These are phyloP conservation scores for Monosporozyma aerobia DNA, from an alignment of 805 yeast species.

Conservation along the genomic window DNA sequence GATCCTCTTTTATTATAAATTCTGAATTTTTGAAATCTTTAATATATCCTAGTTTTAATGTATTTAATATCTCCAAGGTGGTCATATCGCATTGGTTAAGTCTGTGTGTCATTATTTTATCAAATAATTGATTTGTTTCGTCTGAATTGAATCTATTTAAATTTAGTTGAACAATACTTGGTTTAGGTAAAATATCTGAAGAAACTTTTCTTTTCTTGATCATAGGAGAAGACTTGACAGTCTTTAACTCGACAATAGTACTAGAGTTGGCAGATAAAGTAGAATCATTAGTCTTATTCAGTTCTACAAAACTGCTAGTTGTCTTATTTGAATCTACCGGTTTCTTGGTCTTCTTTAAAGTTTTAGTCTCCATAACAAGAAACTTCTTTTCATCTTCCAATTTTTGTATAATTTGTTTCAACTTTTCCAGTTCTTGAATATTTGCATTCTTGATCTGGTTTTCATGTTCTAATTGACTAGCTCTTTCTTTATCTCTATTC, in stretches of 20 bases:
- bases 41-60: slow-evolving; percentile 14
- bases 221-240: not conserved
- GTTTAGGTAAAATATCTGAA: not conserved
- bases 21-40: slow-evolving; percentile 10
- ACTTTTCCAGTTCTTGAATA: slow-evolving; percentile 30
- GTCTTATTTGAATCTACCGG: slow-evolving; percentile 1
- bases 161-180: slow-evolving; percentile 10
- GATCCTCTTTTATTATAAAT: slow-evolving; percentile 11
- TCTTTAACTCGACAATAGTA: not conserved
- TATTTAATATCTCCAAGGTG: slow-evolving; percentile 21
- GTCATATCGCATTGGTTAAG: slow-evolving; percentile 20
- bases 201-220: slow-evolving; percentile 11
- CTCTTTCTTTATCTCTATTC: slow-evolving; percentile 33
- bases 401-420: slow-evolving; percentile 36
- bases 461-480: slow-evolving; percentile 20
- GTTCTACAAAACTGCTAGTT: slow-evolving; percentile 1
- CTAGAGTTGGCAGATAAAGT: slow-evolving; percentile 3
- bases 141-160: slow-evolving; percentile 15
- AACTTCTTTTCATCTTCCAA: slow-evolving; percentile 50
- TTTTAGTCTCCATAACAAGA: slow-evolving; percentile 39
- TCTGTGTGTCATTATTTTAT: slow-evolving; percentile 17
- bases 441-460: slow-evolving; percentile 17
- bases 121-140: slow-evolving; percentile 20
- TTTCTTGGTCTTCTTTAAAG: slow-evolving; percentile 3
- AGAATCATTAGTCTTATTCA: not conserved